Evolutionary conservation across 805 yeast species (phyloP), one percentile per base, ranked within the genome.

Genomic region (Yarrowia yakushimensis): DNA sequence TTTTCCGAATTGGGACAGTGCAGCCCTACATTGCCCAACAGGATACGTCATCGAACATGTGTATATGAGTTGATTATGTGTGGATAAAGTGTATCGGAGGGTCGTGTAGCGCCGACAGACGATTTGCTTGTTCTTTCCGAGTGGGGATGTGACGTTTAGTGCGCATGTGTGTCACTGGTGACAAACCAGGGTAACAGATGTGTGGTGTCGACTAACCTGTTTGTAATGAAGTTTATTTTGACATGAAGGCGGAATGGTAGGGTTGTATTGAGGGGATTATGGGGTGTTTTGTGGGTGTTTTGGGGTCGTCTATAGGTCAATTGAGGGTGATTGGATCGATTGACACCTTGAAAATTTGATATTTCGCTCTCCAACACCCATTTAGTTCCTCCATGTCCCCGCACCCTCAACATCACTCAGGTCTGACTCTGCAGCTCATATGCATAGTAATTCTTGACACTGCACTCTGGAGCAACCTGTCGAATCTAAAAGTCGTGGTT

Each of bases 401-500:
- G 11, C 18, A 17, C 34, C 20, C 5, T n/a, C 12, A 22, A 5
- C n/a, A 12, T 13, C 17, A 31, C 57, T 22, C 17, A 20, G 27
- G 13, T 11, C 48, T 45, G 37, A 30, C 27, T 30, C 15, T 36
- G 59, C 59, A 25, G 28, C 12, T 5, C 3, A 2, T 13, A 34
- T 23, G 59, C 43, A 52, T 9, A 11, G 43, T 52, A 52, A 52
- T 52, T 12, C 43, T 34, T 52, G 59, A 52, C 59, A 9, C 43
- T 36, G 59, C 59, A 36, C 37, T 10, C 39, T 48, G 20, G 30
- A 15, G 39, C 55, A 48, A 48, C 55, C 55, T n/a, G n/a, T 31
- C 18, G 27, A 31, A 30, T 17, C 8, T 18, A 45, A 43, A 9
- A 12, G 7, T 20, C 22, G 17, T 31, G 13, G 27, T 6, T 22